Evolutionary conservation across 306 rosid species (phyloP), one percentile per base, ranked within the genome.

Genomic region (Dryas alaskensis): DNA sequence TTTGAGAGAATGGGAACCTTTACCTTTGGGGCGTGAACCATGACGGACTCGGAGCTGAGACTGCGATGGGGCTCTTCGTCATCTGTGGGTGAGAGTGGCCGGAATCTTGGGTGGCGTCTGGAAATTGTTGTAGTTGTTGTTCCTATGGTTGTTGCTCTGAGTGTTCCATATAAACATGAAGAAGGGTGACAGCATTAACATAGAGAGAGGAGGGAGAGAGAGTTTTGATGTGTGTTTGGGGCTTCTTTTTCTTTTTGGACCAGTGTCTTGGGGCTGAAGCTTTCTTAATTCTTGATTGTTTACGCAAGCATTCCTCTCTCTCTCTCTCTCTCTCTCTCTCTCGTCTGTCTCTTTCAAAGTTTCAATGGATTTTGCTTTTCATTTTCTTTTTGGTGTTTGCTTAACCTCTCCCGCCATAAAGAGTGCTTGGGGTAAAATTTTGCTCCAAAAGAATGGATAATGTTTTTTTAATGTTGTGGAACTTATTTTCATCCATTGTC

Each of bases 1-100:
- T 14, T 48, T 45, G n/a, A 64, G 8, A 11, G 45, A 42, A 53
- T 37, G n/a, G 46, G 16, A 7, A 31, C 17, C 1, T 10, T 46
- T 62, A 76, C 87, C 84, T 73, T 73, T 54, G 61, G 53, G 87
- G 87, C 11, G 84, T 69, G 62, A 76, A 84, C 87, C 87, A 84
- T 7, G 84, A 77, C 44, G 80, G 80, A 48, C 12, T 40, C 49
- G 67, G 43, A 25, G 37, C 47, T 51, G 82, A 70, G 51, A 13
- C 62, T 14, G 74, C 39, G 45, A 5, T 22, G 10, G 78, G 17
- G 51, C 0, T 40, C 50, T 13, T 22, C 22, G 75, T 53, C 78
- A 70, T 84, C 5, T 49, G 70, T 57, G 80, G 54, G 12, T 27
- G 14, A 1, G 65, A 37, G 27, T 75, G 64, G 52, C 31, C 47